Conservation (phyloP, 495 filamentous ascomycete species). For the Neurospora hispaniola region DNA sequence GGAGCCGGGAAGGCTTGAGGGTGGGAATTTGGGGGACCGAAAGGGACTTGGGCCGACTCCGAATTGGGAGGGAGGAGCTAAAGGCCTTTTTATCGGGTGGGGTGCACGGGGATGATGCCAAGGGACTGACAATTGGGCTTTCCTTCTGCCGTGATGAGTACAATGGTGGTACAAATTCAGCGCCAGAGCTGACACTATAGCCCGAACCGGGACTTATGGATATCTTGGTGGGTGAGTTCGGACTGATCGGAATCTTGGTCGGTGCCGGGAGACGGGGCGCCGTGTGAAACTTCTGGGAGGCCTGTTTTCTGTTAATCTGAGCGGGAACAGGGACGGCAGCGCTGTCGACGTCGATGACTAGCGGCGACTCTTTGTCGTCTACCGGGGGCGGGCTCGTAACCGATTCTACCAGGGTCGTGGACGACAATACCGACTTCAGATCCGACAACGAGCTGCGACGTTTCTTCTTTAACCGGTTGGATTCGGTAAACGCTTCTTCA, state of each 20-base stretch:
- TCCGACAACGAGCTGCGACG: conserved; percentile 88
- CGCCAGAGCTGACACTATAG: background rate
- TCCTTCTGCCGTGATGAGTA: conserved; percentile 34
- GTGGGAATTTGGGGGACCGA: conserved; percentile 40
- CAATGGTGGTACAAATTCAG: background rate
- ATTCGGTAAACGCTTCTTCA: conserved; percentile 18
- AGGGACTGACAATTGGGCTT: conserved; percentile 21
- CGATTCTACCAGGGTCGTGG: conserved; percentile 33
- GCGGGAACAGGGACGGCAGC: conserved; percentile 26
- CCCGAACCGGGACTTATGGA: background rate
- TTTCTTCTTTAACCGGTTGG: conserved; percentile 55
- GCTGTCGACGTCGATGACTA: conserved; percentile 2
- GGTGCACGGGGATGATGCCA: conserved; percentile 9
- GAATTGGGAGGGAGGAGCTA: background rate
- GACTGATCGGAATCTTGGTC: conserved; percentile 36
- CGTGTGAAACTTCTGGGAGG: conserved; percentile 48
- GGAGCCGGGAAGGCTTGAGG: conserved; percentile 25
- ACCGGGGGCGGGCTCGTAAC: conserved; percentile 4
- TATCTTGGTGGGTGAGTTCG: conserved; percentile 13
- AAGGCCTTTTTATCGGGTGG: conserved; percentile 2
- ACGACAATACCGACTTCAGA: conserved; percentile 52
- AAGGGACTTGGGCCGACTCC: conserved; percentile 27
- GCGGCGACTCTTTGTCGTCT: background rate
- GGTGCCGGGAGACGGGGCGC: conserved; percentile 26
- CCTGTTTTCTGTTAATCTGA: conserved; percentile 42